Percentiles rank a stretch among this genome's conserved stretches.
Evolutionary conservation across 2,329 filamentous ascomycete species (phyloP).

Genomic region (Metarhizium guizhouense): DNA sequence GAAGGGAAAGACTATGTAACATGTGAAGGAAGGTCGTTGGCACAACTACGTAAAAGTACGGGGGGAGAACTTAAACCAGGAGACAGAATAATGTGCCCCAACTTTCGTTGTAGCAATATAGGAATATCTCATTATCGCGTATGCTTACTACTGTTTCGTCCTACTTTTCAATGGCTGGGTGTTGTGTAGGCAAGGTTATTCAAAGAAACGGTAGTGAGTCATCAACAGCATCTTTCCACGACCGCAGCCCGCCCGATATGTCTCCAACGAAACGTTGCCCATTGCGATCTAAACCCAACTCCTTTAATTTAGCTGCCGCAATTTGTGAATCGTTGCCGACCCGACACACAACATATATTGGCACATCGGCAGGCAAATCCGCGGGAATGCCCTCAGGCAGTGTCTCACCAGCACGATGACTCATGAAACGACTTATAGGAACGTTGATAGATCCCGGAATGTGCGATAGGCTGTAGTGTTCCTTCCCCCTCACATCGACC

Average conservation of each 20-base stretch:
- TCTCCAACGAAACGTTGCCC: slow-evolving; percentile 57
- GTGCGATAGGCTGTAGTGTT: slow-evolving; percentile 74
- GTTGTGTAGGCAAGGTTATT: background rate
- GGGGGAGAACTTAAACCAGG: background rate
- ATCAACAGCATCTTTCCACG: slow-evolving; percentile 66
- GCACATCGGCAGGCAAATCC: slow-evolving; percentile 30
- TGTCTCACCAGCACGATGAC: slow-evolving; percentile 25
- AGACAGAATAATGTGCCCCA: background rate
- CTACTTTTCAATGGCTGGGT: background rate
- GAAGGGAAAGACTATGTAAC: slow-evolving; percentile 1
- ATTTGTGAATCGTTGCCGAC: slow-evolving; percentile 74
- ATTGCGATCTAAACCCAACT: slow-evolving; percentile 42
- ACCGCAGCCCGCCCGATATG: slow-evolving; percentile 60
- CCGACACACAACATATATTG: slow-evolving; percentile 65
- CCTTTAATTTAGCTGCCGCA: slow-evolving; percentile 55
- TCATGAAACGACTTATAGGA: slow-evolving; percentile 48
- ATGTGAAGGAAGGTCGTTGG: background rate
- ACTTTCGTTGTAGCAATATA: slow-evolving; percentile 8
- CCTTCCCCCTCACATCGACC: slow-evolving; percentile 75
- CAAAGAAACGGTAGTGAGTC: slow-evolving; percentile 43
- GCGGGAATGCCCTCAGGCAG: slow-evolving; percentile 28
- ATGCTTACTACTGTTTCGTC: background rate
- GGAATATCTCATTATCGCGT: background rate
- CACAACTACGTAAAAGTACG: background rate
- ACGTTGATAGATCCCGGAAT: slow-evolving; percentile 70